Conservation (phyloP, 208 protist species). For the Herpetomonas samuelpessoai region DNA sequence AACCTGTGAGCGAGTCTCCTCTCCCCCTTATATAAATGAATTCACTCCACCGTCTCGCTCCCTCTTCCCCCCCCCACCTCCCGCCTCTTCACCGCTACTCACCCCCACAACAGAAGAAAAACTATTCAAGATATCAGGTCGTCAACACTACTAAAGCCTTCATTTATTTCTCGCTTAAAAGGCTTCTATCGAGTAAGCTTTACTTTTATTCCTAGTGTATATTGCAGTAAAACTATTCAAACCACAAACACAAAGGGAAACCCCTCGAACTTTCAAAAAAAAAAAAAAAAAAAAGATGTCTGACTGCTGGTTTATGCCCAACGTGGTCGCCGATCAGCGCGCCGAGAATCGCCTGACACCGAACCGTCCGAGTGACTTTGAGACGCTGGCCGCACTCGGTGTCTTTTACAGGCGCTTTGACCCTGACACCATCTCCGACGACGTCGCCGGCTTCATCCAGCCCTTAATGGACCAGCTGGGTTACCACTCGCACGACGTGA, state of each 20-base stretch:
- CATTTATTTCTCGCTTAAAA: too few species aligned
- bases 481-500: conserved; percentile 55
- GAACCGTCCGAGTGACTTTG: conserved; percentile 41
- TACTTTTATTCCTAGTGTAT: conserved; percentile 1
- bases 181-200: conserved; percentile 1
- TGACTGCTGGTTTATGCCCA: conserved; percentile 56
- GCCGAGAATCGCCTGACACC: conserved; percentile 45
- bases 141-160: too few species aligned
- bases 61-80: too few species aligned
- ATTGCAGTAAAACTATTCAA: too few species aligned
- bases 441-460: conserved; percentile 24
- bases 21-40: too few species aligned
- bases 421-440: conserved; percentile 22
- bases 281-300: conserved; percentile 26
- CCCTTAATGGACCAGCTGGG: conserved; percentile 34
- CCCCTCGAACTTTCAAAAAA: too few species aligned
- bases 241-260: too few species aligned
- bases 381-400: conserved; percentile 31
- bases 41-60: too few species aligned
- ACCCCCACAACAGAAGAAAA: too few species aligned
- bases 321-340: conserved; percentile 37
- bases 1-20: too few species aligned
- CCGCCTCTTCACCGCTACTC: too few species aligned
- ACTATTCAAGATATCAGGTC: too few species aligned
- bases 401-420: conserved; percentile 40